A percentile compares a stretch with the other conserved stretches of the same genome.
Evolutionary conservation across 805 yeast species (phyloP).

Genomic region (Spathaspora girioi): DNA sequence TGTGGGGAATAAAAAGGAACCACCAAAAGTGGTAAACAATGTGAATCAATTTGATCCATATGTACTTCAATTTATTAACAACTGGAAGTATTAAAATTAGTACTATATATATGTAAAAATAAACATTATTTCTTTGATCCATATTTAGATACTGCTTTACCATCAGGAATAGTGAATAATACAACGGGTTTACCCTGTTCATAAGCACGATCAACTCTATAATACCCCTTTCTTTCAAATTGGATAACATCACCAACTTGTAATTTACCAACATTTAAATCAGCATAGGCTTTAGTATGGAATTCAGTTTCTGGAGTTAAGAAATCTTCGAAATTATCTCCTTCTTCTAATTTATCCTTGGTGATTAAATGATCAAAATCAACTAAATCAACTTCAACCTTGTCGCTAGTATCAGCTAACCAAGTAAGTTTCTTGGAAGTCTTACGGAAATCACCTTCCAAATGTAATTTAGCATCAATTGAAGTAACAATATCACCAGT

Average conservation of each 20-base stretch:
- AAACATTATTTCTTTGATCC: slow-evolving; percentile 28
- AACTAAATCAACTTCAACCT: slow-evolving; percentile 69
- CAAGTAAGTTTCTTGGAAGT: slow-evolving; percentile 93
- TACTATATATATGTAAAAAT: not conserved
- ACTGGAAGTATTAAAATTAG: slow-evolving; percentile 5
- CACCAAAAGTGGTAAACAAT: not conserved
- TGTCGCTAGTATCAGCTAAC: slow-evolving; percentile 81
- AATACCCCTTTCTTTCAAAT: slow-evolving; percentile 97
- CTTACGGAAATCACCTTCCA: slow-evolving; percentile 96
- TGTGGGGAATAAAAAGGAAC: slow-evolving; percentile 9
- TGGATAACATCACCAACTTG: slow-evolving; percentile 87
- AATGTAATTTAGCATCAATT: slow-evolving; percentile 73
- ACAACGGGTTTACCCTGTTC: slow-evolving; percentile 61
- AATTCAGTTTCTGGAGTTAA: slow-evolving; percentile 85
- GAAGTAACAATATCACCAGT: slow-evolving; percentile 50
- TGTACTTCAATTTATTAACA: slow-evolving; percentile 1
- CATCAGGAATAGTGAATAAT: slow-evolving; percentile 94
- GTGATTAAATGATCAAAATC: slow-evolving; percentile 94
- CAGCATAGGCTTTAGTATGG: slow-evolving; percentile 74
- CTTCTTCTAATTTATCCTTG: slow-evolving; percentile 93
- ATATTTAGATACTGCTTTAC: slow-evolving; percentile 51
- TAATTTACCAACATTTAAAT: slow-evolving; percentile 69
- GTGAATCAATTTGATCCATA: not conserved
- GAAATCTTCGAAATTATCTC: slow-evolving; percentile 89
- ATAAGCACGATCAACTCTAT: slow-evolving; percentile 65